These are phyloP conservation scores for Alternaria panax DNA, from an alignment of 2,329 filamentous ascomycete species.

Conservation along the genomic window DNA sequence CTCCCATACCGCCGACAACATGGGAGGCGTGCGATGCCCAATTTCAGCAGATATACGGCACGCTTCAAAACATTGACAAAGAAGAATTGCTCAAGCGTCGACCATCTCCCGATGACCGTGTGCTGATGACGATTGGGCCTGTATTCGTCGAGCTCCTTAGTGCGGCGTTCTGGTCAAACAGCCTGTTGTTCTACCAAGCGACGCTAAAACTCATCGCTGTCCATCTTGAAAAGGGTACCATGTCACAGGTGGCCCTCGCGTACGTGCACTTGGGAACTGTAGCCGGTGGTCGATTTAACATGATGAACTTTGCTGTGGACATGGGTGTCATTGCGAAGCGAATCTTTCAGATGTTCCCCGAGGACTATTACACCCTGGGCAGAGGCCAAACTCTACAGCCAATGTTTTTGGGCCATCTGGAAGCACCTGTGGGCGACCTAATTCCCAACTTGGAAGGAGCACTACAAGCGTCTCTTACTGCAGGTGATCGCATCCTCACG, in stretches of 20 bases:
- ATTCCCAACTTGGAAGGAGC: conserved; percentile 68
- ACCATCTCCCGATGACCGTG: conserved; percentile 58
- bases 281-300: conserved; percentile 72
- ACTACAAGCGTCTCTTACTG: conserved; percentile 69
- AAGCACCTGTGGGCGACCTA: conserved; percentile 66
- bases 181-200: conserved; percentile 75
- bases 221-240: conserved; percentile 69
- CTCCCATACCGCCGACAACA: conserved; percentile 70
- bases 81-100: conserved; percentile 52
- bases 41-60: conserved; percentile 63
- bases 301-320: conserved; percentile 72
- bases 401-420: conserved; percentile 74
- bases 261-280: conserved; percentile 75
- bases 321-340: conserved; percentile 69
- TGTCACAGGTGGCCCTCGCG: conserved; percentile 72
- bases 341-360: conserved; percentile 67
- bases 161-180: conserved; percentile 77
- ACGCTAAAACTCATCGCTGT: conserved; percentile 71
- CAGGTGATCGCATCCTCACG: conserved; percentile 75
- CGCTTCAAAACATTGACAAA: conserved; percentile 57
- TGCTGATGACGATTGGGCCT: conserved; percentile 70
- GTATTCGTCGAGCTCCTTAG: conserved; percentile 74
- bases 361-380: conserved; percentile 66
- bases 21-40: conserved; percentile 80
- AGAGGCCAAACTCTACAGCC: conserved; percentile 74